Evolutionary conservation across 768 basidiomycete species (phyloP).

Genomic region (Naganishia vishniacii): DNA sequence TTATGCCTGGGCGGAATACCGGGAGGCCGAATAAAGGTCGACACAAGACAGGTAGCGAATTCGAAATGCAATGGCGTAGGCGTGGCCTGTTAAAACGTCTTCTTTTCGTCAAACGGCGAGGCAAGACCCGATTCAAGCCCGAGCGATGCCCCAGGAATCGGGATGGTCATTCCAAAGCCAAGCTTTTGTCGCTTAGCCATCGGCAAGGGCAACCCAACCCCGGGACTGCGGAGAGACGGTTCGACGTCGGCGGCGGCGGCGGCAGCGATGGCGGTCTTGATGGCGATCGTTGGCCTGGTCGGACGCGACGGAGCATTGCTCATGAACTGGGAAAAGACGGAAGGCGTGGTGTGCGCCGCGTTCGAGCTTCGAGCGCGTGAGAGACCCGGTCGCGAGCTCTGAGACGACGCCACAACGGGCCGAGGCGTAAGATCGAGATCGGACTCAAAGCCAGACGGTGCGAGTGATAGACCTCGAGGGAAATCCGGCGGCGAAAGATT

Average conservation of each 20-base stretch:
- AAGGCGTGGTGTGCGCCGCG: conserved; percentile 3
- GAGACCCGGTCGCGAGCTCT: background rate
- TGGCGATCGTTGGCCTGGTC: too few relatives aligned
- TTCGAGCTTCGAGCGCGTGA: conserved; percentile 11
- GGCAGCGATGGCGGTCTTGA: background rate
- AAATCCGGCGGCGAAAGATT: conserved; percentile 7
- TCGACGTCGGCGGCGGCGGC: background rate
- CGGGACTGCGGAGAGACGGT: background rate
- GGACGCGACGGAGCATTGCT: background rate
- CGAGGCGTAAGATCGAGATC: conserved; percentile 6
- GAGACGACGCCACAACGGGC: background rate
- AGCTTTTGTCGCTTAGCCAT: conserved; percentile 5
- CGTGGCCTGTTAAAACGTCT: background rate
- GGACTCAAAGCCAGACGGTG: too few relatives aligned
- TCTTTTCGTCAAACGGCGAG: conserved; percentile 13
- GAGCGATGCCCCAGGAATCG: background rate
- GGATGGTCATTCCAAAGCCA: background rate
- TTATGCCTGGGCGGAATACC: too few relatives aligned
- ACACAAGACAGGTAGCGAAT: too few relatives aligned
- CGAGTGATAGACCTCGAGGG: background rate
- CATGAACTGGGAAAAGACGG: conserved; percentile 18
- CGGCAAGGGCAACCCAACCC: background rate
- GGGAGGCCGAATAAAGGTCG: too few relatives aligned
- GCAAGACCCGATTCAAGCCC: background rate
- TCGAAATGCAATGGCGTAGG: background rate